Base-by-base conservation (phyloP, 1,139 yeast genomes). In the Diutina sp. region DNA sequence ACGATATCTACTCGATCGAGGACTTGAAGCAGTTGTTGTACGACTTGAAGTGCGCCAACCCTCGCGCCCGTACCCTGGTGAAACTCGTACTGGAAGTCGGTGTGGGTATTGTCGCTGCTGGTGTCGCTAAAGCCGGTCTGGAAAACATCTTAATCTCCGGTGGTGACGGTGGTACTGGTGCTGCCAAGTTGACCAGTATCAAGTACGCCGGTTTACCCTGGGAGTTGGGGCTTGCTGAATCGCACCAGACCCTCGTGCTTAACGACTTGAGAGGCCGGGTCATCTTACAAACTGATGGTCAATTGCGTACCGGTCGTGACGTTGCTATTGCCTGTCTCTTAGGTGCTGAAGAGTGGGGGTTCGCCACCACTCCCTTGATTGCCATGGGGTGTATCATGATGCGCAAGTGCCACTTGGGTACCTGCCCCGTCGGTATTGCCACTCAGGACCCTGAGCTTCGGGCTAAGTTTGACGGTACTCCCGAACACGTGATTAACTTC, bases 91-190 rank as follows among this genome's bases (percentile, higher is more conserved):
- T 96, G 46, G 98, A 93, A 72, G 98, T 93, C 60, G 99, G 99
- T 75, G 98, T 93, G 58, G 99, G 99, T 78, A 90, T 93, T 66
- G 95, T 93, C 69, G 98, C 98, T 32, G 90, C 97, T 48, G 99
- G 99, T 80, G 99, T 93, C 46, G 98, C 98, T 61, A 93, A 93
- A 74, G 98, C 99, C 35, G 95, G 95, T 68, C 97, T 98, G 16
- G 98, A 93, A 69, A 96, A 91, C 70, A 87, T 93, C 65, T 79
- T 91, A 68, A 89, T 93, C 63, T 88, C 97, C 60, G 98, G 98
- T 66, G 97, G 95, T 69, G 98, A 91, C 72, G 99, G 99, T 82
- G 99, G 99, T 78, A 93, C 99, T 60, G 99, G 99, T 85, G 98
- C 98, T 58, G 93, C 97, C 58, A 84, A 95, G 71, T 89, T 95